Base-by-base conservation (phyloP, 23 red algal species). In the Chondrus crispus region DNA sequence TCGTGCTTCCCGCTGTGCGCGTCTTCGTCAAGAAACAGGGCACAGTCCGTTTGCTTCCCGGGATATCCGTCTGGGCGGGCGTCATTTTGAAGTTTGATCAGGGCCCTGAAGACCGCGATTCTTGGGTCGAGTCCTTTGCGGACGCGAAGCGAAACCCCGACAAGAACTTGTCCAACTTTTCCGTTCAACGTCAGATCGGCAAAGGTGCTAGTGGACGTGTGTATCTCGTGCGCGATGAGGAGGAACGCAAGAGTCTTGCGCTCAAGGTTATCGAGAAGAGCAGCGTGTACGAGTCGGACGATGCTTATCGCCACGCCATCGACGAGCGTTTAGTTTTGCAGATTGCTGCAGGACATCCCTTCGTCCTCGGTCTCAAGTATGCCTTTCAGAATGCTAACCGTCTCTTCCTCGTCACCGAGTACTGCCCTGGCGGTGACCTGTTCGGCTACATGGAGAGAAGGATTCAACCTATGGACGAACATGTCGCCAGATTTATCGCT, bases 341-440 rank as follows among this genome's bases (percentile, higher is more conserved):
- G 43, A 84, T 86, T 11, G 88, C 84, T 12, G 74, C 74, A 3
- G 40, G 93, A n/a, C 96, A 98, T 68, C 96, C 96, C 1, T 98
- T 88, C 50, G 91, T 98, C 28, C 57, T 98, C 18, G 69, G 88
- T 42, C 78, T 98, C 80, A 91, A 91, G 4, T 95, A 89, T 81
- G 92, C 96, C 72, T 95, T 98, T 85, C 96, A 98, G 38, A 98
- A 91, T 26, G 48, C 84, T 13, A 78, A 88, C 40, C 93, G 86
- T 26, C 82, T 98, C 24, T 98, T 95, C 37, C 76, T 98, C 39
- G 96, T 98, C n/a, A 94, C 92, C 9, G 96, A 98, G 37, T 98
- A 84, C 66, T 95, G 93, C 54, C 66, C 51, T 16, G 96, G 96
- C 53, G 96, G 96, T 36, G 96, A 98, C 46, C 66, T 98, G 39